Base-by-base conservation (phyloP, 2,329 filamentous ascomycete species). In the Ophiostoma himal-ulmi region DNA sequence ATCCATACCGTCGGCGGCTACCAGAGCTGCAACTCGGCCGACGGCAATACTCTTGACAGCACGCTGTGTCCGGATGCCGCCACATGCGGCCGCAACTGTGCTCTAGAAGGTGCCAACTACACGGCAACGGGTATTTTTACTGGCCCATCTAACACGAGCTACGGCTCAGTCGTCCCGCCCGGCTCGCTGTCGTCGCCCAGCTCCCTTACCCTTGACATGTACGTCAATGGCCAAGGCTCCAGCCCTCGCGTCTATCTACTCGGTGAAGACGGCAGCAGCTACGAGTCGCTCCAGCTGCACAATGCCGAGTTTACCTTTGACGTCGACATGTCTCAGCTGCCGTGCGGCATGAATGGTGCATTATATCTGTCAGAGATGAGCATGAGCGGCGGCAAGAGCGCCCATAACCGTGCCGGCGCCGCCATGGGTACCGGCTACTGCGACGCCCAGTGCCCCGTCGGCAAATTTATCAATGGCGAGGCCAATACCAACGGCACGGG, bases 281-380 rank as follows among this genome's bases (percentile, higher is more conserved):
- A 78, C 74, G 75, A 77, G 72, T 81, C 84, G 75, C 85, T 89
- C 78, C 83, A 85, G 71, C 80, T 89, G 69, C 81, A 85, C 67
- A 85, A 85, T 78, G 81, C 85, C 75, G 88, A 90, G 77, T 86
- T 90, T 77, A 85, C 85, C 34, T 89, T 90, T 73, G 87, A 89
- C 70, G 87, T 89, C 26, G 88, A 90, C 76, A 82, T 88, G 54
- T 88, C 86, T 64, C 83, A 84, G 74, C 81, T 89, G 36, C 57
- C 54, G 62, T 90, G 88, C 75, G 88, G 88, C 71, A 78, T 90
- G 70, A 70, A 72, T 52, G 88, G 87, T 69, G 87, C 87, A 36
- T 77, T 89, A n/a, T 89, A 89, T 73, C 77, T 76, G 39, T 75
- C 73, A 20, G 74, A 82, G 72, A 86, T 86, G 85, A 81, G 84